These are phyloP conservation scores for Chamaecrista fasciculata DNA, from an alignment of 306 rosid genomes.

Conservation along the genomic window DNA sequence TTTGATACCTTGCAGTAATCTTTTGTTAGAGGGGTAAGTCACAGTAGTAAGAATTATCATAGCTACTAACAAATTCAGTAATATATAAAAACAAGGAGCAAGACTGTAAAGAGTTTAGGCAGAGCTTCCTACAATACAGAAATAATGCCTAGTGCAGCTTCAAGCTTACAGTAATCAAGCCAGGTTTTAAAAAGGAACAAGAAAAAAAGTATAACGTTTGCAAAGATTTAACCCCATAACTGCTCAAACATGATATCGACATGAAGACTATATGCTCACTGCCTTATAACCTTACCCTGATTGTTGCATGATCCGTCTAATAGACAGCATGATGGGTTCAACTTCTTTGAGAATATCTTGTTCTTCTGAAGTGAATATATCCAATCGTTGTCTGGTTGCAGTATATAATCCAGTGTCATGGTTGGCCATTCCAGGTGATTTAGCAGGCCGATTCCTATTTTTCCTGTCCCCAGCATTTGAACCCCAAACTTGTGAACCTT, in stretches of 20 bases:
- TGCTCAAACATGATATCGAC: not conserved
- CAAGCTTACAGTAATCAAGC: slow-evolving; percentile 7
- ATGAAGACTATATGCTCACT: not conserved
- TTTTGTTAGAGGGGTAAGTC: not conserved
- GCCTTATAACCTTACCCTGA: slow-evolving; percentile 61
- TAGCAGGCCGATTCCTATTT: slow-evolving; percentile 50
- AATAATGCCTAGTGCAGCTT: slow-evolving; percentile 21
- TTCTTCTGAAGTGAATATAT: slow-evolving; percentile 73
- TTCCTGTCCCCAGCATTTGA: slow-evolving; percentile 63
- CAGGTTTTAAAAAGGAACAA: slow-evolving; percentile 1
- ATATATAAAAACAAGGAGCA: not conserved
- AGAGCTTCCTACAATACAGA: slow-evolving; percentile 20
- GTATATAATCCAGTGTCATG: not conserved
- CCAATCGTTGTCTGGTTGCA: slow-evolving; percentile 54
- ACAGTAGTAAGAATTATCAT: slow-evolving; percentile 14
- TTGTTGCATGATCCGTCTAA: slow-evolving; percentile 76
- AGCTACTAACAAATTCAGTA: slow-evolving; percentile 13
- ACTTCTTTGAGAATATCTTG: slow-evolving; percentile 57
- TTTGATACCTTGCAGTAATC: not conserved
- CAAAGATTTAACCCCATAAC: not conserved
- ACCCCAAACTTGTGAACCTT: slow-evolving; percentile 73
- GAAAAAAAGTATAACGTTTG: not conserved
- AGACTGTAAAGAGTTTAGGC: slow-evolving; percentile 13
- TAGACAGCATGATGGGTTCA: slow-evolving; percentile 62
- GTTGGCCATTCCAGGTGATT: slow-evolving; percentile 47